A percentile compares a stretch with the other conserved stretches of the same genome.
These are phyloP conservation scores for Buddleja alternifolia DNA, from an alignment of 257 asterid species.

Conservation along the genomic window DNA sequence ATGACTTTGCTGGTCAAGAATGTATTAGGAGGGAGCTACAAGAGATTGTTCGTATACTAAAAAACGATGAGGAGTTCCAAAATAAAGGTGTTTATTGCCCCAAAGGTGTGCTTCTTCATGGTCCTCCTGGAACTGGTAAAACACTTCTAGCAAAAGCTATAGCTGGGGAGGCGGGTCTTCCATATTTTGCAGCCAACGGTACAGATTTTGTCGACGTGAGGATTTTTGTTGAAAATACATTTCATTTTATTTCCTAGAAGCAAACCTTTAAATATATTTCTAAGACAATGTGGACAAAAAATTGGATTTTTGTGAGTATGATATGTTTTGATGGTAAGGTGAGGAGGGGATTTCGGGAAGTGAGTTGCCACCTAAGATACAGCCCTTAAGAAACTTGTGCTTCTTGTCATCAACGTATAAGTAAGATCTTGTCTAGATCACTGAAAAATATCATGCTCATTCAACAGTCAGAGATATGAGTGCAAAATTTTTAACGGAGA, in stretches of 20 bases:
- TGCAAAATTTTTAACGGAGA: not conserved
- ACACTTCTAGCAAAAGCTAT: conserved; percentile 99
- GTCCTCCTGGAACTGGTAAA: conserved; percentile 99
- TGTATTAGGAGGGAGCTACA: conserved; percentile 95
- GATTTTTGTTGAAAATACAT: conserved; percentile 14
- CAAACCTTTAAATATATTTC: not conserved
- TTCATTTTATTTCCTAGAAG: conserved; percentile 9
- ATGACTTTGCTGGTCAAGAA: conserved; percentile 99
- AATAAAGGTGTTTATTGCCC: conserved; percentile 97
- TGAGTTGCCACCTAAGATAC: conserved; percentile 6
- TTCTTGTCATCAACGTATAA: not conserved
- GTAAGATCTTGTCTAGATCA: not conserved
- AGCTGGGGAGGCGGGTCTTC: conserved; percentile 99
- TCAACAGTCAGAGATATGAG: not conserved
- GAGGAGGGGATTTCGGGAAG: conserved; percentile 14
- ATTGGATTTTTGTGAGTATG: conserved; percentile 5
- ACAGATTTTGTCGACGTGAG: conserved; percentile 99
- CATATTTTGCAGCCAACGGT: conserved; percentile 96
- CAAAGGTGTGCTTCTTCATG: conserved; percentile 97
- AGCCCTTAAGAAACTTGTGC: conserved; percentile 11
- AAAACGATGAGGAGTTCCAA: conserved; percentile 91
- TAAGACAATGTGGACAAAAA: not conserved
- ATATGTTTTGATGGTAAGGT: conserved; percentile 5
- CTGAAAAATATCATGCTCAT: too few species aligned
- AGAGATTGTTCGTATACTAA: conserved; percentile 88